These are phyloP conservation scores for Arthroderma sp. DNA, from an alignment of 2,329 filamentous ascomycete species.

Conservation along the genomic window DNA sequence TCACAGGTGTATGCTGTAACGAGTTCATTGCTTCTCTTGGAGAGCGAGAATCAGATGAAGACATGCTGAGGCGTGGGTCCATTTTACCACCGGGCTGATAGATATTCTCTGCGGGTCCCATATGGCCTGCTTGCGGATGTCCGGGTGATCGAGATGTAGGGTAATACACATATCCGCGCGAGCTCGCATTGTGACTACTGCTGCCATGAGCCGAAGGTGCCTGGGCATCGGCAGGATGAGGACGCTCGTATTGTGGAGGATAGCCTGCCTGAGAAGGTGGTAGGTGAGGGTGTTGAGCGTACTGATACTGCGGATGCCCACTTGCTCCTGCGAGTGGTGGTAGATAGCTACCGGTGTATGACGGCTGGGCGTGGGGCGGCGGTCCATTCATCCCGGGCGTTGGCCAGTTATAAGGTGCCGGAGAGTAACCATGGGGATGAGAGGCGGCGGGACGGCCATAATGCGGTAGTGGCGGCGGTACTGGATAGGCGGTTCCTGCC, in stretches of 20 bases:
- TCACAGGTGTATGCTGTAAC: neutral
- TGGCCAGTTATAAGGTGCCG: slow-evolving; percentile 32
- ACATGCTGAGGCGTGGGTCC: slow-evolving; percentile 1
- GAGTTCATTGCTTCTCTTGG: neutral
- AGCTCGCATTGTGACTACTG: slow-evolving; percentile 17
- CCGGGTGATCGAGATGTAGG: slow-evolving; percentile 17
- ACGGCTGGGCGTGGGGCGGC: slow-evolving; percentile 26
- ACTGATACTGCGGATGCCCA: slow-evolving; percentile 21
- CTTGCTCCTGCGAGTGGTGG: slow-evolving; percentile 25
- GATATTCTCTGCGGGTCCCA: neutral
- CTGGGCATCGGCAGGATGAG: slow-evolving; percentile 23
- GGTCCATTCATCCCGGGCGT: slow-evolving; percentile 36
- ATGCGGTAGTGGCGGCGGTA: slow-evolving; percentile 42
- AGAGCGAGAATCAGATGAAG: slow-evolving; percentile 2
- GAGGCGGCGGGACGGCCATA: slow-evolving; percentile 37
- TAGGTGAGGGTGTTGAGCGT: slow-evolving; percentile 23
- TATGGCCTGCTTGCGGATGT: neutral
- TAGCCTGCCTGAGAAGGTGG: slow-evolving; percentile 20
- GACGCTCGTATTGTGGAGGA: slow-evolving; percentile 24
- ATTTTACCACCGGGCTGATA: slow-evolving; percentile 5
- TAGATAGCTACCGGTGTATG: slow-evolving; percentile 28
- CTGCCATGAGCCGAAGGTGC: slow-evolving; percentile 18
- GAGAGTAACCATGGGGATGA: slow-evolving; percentile 31
- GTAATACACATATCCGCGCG: slow-evolving; percentile 18
- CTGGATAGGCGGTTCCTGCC: slow-evolving; percentile 43